These are phyloP conservation scores for Penicillium atrosanguineum DNA, from an alignment of 495 filamentous ascomycete genomes.

Conservation along the genomic window DNA sequence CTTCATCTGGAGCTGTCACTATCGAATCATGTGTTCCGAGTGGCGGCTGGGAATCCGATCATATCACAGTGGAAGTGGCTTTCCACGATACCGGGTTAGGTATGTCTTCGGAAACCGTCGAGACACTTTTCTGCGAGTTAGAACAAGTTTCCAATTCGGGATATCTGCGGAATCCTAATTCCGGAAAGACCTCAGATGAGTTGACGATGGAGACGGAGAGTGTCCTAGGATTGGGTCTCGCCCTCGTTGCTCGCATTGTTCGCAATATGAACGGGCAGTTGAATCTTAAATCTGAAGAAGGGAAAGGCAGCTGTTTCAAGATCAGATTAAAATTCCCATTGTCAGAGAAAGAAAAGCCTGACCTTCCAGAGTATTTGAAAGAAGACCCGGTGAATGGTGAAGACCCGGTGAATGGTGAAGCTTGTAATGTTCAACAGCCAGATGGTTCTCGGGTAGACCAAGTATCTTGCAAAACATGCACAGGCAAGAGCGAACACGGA, in stretches of 20 bases:
- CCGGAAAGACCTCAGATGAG: slow-evolving; percentile 13
- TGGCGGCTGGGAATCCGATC: slow-evolving; percentile 31
- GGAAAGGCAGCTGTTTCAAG: slow-evolving; percentile 75
- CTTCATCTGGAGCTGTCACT: slow-evolving; percentile 60
- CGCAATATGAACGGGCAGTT: slow-evolving; percentile 87
- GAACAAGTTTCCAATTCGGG: slow-evolving; percentile 74
- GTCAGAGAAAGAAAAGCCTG: slow-evolving; percentile 7
- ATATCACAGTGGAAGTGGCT: slow-evolving; percentile 67
- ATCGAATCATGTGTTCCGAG: slow-evolving; percentile 62
- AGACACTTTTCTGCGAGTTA: slow-evolving; percentile 76
- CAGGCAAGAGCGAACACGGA: neutral
- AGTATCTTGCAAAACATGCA: neutral
- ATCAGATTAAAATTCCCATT: slow-evolving; percentile 32
- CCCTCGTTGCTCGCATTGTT: slow-evolving; percentile 77
- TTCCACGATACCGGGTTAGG: slow-evolving; percentile 78
- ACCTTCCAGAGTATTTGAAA: neutral
- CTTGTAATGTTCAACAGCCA: neutral
- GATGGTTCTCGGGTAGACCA: neutral
- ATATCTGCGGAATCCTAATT: slow-evolving; percentile 34
- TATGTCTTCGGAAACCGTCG: slow-evolving; percentile 71
- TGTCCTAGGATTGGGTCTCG: slow-evolving; percentile 75
- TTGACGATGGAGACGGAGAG: slow-evolving; percentile 22
- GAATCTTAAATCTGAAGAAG: slow-evolving; percentile 77
- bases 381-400: neutral
- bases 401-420: too few relatives aligned